Evolutionary conservation across 1,139 yeast species (phyloP).

Genomic region (Sporopachydermia cereana): DNA sequence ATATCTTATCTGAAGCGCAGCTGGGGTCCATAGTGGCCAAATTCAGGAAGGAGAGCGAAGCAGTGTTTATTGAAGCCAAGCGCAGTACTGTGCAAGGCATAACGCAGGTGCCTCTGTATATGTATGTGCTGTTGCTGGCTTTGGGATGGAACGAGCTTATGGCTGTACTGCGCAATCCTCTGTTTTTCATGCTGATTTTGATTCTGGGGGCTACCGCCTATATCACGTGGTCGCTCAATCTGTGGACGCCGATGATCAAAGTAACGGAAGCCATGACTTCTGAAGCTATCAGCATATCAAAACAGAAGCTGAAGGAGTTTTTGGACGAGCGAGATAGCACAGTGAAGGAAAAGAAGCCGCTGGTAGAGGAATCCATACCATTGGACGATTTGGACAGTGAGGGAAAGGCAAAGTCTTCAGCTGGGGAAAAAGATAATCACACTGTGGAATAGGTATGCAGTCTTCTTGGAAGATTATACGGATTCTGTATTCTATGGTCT

Average conservation of each 20-base stretch:
- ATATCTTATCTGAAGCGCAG: constrained; percentile 46
- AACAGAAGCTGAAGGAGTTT: constrained; percentile 44
- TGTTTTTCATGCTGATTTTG: constrained; percentile 50
- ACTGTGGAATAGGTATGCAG: neutral
- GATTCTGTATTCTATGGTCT: neutral
- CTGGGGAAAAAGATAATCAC: no score
- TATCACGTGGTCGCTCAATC: constrained; percentile 55
- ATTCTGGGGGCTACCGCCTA: constrained; percentile 49
- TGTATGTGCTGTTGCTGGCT: constrained; percentile 58
- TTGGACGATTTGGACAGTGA: neutral
- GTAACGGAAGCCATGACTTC: constrained; percentile 47
- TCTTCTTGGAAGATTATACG: no score
- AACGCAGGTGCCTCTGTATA: constrained; percentile 74
- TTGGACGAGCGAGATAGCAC: constrained; percentile 15
- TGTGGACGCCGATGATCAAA: constrained; percentile 63
- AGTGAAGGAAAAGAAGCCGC: constrained; percentile 1
- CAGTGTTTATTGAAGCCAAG: constrained; percentile 75
- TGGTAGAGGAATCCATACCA: neutral
- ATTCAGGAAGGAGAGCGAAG: constrained; percentile 70
- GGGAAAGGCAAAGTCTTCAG: neutral
- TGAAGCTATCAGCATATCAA: constrained; percentile 45
- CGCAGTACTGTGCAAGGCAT: constrained; percentile 58
- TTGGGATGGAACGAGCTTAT: constrained; percentile 95
- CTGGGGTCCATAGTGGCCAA: constrained; percentile 45
- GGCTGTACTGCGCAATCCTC: constrained; percentile 77